Evolutionary conservation across 1,284 basidiomycete genomes (phyloP).

Genomic region (Rugiboletus extremiorientalis): DNA sequence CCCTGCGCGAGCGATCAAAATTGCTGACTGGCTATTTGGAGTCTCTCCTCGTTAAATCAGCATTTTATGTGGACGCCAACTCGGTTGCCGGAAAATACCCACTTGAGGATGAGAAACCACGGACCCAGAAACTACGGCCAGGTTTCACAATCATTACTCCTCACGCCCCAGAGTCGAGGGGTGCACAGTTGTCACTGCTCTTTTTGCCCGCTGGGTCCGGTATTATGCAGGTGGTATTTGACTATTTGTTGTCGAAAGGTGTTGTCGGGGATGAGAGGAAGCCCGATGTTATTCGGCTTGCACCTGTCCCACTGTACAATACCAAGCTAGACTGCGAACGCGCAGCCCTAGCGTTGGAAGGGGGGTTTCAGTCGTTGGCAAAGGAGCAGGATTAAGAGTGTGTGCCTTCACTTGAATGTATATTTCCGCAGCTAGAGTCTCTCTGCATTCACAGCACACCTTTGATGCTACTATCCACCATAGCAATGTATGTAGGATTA

Average conservation of each 20-base stretch:
- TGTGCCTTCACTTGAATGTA: not conserved
- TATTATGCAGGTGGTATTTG: slow-evolving; percentile 72
- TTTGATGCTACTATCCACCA: slow-evolving; percentile 45
- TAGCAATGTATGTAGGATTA: slow-evolving; percentile 45
- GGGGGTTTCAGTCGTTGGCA: slow-evolving; percentile 41
- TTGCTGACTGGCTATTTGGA: slow-evolving; percentile 75
- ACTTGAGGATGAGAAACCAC: slow-evolving; percentile 12
- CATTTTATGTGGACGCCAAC: slow-evolving; percentile 55
- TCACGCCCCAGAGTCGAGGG: slow-evolving; percentile 59
- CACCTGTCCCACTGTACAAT: slow-evolving; percentile 86
- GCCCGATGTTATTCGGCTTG: slow-evolving; percentile 87
- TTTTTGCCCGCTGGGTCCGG: slow-evolving; percentile 65
- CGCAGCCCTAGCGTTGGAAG: slow-evolving; percentile 64
- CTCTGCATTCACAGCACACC: slow-evolving; percentile 1
- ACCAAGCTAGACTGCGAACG: slow-evolving; percentile 73
- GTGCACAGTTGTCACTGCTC: slow-evolving; percentile 83
- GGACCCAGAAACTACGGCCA: slow-evolving; percentile 16
- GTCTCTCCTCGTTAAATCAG: slow-evolving; percentile 56
- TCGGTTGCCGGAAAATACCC: slow-evolving; percentile 39
- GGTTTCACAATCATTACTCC: slow-evolving; percentile 92
- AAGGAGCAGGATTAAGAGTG: slow-evolving; percentile 9
- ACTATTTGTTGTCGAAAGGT: slow-evolving; percentile 62
- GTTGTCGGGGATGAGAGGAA: slow-evolving; percentile 88
- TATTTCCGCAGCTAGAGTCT: not conserved
- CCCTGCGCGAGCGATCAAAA: slow-evolving; percentile 69